Evolutionary conservation across 768 basidiomycete species (phyloP).

Genomic region (Trametes meyenii): DNA sequence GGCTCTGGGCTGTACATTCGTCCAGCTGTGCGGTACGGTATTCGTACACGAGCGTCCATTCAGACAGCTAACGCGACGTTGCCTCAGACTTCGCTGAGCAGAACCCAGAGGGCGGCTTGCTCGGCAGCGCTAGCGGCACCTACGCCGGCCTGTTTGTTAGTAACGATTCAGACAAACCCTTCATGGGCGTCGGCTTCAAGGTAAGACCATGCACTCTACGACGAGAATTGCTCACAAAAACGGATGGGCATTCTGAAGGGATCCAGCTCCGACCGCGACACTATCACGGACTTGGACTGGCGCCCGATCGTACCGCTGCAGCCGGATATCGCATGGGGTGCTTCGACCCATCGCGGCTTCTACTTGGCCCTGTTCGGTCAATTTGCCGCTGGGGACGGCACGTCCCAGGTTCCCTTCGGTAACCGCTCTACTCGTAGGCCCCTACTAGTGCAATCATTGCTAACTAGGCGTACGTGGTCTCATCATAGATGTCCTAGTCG

Average conservation of each 20-base stretch:
- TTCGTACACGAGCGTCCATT: neutral
- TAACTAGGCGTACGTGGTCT: neutral
- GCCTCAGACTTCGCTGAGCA: slow-evolving; percentile 7
- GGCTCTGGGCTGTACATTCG: slow-evolving; percentile 13
- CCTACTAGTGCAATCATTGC: neutral
- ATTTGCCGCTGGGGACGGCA: neutral
- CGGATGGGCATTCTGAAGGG: slow-evolving; percentile 10
- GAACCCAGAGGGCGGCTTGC: slow-evolving; percentile 1
- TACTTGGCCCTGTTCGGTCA: slow-evolving; percentile 4
- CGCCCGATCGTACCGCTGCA: neutral
- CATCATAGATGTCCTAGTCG: slow-evolving; percentile 3
- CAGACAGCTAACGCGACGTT: neutral
- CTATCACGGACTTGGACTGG: slow-evolving; percentile 1
- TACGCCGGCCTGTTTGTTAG: slow-evolving; percentile 8
- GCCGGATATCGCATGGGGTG: neutral
- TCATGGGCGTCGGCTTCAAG: slow-evolving; percentile 12
- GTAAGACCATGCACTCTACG: neutral
- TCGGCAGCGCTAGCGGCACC: neutral
- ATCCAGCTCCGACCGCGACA: slow-evolving; percentile 4
- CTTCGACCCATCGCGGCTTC: slow-evolving; percentile 3
- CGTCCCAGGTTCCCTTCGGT: slow-evolving; percentile 2
- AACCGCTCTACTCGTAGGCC: neutral
- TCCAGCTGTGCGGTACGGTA: slow-evolving; percentile 13
- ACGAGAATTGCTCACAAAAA: neutral
- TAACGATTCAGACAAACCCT: slow-evolving; percentile 2